phyloP scores from a whole-genome alignment of 2,329 filamentous ascomycete species.

The Fusarium acutatum region DNA sequence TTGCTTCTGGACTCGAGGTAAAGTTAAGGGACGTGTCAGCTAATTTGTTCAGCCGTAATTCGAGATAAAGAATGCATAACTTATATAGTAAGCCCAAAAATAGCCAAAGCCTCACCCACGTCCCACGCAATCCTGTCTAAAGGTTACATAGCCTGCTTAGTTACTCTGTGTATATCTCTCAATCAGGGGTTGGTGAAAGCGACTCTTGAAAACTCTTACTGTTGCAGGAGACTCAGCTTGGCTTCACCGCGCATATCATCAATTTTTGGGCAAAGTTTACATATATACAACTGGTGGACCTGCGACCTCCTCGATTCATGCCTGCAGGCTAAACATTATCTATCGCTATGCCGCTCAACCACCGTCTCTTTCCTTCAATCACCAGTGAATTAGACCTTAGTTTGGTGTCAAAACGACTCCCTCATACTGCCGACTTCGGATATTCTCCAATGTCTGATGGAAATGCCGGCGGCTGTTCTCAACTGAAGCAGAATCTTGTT shows the following conservation, averaged over 20 bases:
- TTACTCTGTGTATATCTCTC: neutral
- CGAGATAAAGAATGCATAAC: neutral
- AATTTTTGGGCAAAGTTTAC: conserved; percentile 38
- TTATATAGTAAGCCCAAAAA: neutral
- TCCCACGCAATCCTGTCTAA: neutral
- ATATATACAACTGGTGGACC: conserved; percentile 41
- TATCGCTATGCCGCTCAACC: conserved; percentile 36
- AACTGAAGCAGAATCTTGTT: conserved; percentile 80
- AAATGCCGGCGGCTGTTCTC: conserved; percentile 95
- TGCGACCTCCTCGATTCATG: conserved; percentile 20
- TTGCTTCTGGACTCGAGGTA: neutral
- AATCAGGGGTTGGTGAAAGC: neutral
- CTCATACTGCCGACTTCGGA: conserved; percentile 89
- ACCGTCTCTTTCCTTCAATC: conserved; percentile 8
- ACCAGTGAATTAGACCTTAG: conserved; percentile 28
- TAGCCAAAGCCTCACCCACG: neutral
- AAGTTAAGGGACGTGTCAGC: neutral
- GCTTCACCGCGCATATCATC: conserved; percentile 11
- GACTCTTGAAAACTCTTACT: conserved; percentile 14
- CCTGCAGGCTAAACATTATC: conserved; percentile 38
- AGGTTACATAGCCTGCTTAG: neutral
- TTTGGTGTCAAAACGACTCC: conserved; percentile 79
- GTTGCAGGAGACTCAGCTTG: neutral
- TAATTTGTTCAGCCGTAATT: neutral
- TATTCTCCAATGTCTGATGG: conserved; percentile 92